These are phyloP conservation scores for Puccinia horiana DNA, from an alignment of 1,284 basidiomycete genomes.

Conservation along the genomic window DNA sequence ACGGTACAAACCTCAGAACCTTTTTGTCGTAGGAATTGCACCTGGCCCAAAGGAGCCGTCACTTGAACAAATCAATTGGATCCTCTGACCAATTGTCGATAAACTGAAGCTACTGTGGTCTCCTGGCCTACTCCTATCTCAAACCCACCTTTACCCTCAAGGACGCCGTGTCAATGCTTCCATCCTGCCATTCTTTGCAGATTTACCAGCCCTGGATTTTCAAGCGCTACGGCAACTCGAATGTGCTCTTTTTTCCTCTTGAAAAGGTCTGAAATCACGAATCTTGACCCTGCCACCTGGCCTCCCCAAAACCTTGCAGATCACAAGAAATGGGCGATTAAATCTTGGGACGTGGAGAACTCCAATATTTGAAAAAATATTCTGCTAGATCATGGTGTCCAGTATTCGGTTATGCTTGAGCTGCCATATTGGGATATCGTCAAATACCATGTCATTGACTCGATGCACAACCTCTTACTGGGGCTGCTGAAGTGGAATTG, in stretches of 20 bases:
- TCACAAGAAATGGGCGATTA: conserved; percentile 5
- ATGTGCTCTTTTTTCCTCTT: conserved; percentile 50
- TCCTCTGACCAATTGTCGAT: conserved; percentile 57
- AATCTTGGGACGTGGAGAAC: conserved; percentile 18
- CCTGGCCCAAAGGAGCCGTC: conserved; percentile 51
- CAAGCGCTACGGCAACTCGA: conserved; percentile 14
- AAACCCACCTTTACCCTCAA: background rate
- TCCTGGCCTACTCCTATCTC: conserved; percentile 53
- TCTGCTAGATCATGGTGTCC: conserved; percentile 26
- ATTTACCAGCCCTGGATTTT: conserved; percentile 51
- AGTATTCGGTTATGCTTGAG: conserved; percentile 43
- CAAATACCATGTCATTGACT: conserved; percentile 42
- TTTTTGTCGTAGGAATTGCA: conserved; percentile 60
- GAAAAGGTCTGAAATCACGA: conserved; percentile 14
- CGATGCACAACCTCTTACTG: conserved; percentile 39
- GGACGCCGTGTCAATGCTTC: conserved; percentile 11
- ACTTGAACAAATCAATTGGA: conserved; percentile 56
- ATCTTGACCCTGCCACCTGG: conserved; percentile 34
- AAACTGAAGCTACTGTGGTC: conserved; percentile 57
- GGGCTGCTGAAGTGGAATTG: conserved; percentile 27
- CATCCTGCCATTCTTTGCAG: conserved; percentile 39
- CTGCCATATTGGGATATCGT: conserved; percentile 40
- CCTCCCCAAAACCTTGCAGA: background rate
- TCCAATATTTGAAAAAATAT: background rate
- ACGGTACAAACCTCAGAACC: conserved; percentile 58